phyloP scores from a whole-genome alignment of 202 grass and related monocot genomes.

The Brachypodium distachyon region DNA sequence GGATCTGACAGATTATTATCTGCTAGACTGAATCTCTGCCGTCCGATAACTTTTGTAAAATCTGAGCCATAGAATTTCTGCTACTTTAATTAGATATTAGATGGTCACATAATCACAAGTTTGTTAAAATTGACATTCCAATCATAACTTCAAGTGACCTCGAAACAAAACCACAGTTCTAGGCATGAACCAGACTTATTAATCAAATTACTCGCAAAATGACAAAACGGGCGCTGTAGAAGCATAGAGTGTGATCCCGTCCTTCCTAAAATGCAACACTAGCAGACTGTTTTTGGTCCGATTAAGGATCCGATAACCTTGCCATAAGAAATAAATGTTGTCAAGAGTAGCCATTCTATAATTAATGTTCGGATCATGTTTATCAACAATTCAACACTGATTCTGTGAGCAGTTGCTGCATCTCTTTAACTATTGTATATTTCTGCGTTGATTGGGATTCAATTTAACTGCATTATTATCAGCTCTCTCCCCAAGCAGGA shows the following conservation, averaged over 20 bases:
- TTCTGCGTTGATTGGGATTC: slow-evolving; percentile 17
- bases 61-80: no score
- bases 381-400: not conserved
- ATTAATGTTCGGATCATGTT: not conserved
- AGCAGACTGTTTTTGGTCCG: not conserved
- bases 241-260: not conserved
- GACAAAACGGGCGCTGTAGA: not conserved
- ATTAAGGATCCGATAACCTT: not conserved
- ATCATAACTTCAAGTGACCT: not conserved
- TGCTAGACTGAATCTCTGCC: no score
- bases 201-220: not conserved
- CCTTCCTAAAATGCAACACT: not conserved
- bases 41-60: no score
- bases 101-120: not conserved
- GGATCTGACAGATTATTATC: no score
- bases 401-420: not conserved
- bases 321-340: not conserved
- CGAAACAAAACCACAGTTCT: not conserved
- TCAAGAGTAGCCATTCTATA: not conserved
- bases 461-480: slow-evolving; percentile 13
- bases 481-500: slow-evolving; percentile 70
- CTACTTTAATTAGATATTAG: not conserved
- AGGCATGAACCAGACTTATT: not conserved
- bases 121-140: not conserved
- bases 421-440: not conserved